Evolutionary conservation across 306 rosid genomes (phyloP), one percentile per base, ranked within the genome.

Genomic region (Mucuna pruriens): DNA sequence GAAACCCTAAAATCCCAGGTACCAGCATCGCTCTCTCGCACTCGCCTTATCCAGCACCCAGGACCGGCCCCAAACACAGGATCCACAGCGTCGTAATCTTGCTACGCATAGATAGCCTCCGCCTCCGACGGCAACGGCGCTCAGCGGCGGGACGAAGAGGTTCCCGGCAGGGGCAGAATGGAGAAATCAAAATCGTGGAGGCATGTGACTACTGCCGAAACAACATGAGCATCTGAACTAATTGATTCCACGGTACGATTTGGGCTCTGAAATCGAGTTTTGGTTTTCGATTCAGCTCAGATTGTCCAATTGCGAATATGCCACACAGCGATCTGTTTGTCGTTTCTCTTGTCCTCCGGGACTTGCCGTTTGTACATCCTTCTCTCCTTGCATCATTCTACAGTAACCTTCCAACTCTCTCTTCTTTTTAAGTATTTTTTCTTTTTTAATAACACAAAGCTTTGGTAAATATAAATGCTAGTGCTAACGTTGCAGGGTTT

Each of bases 1-100:
- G 84, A 83, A 90, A 86, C 94, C 97, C 97, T 90, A 90, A 39
- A 78, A 88, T 72, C 74, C 87, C 86, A 23, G 85, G 80, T 19
- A 80, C 71, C 36, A 76, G 63, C 90, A 88, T 81, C 54, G 45
- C 77, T 78, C 34, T 36, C 31, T 72, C 44, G 9, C 74, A 71
- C 54, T 80, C 4, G 16, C 7, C 82, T 68, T 84, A 87, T 16
- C 85, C 90, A 2, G 90, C 88, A 20, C 86, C 87, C 19, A 85
- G 88, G 40, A 83, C 48, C 38, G 78, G 40, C 55, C 92, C 91
- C 74, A 71, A 87, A 75, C 76, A 85, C 39, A 90, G 90, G 87
- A 88, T 85, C 75, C 90, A 88, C 71, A 81, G 51, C 66, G 90
- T 74, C 9, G 82, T 22, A 19, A 70, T 63, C 48, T 52, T 76